Evolutionary conservation across 2,329 filamentous ascomycete genomes (phyloP).

Genomic region (Penicillium griseofulvum): DNA sequence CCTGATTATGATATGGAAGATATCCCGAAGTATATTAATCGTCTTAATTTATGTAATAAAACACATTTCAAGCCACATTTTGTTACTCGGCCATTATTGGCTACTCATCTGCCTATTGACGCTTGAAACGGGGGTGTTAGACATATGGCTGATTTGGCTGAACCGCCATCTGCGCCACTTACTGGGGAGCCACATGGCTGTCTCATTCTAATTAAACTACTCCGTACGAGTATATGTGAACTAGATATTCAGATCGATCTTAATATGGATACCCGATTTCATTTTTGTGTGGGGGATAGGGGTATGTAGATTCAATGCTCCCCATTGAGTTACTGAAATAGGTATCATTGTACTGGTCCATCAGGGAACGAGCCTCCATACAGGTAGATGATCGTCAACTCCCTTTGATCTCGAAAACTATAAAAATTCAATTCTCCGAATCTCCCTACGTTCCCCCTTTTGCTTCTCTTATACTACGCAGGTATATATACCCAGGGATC

Average conservation of each 20-base stretch:
- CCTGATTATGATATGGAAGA: conserved; percentile 7
- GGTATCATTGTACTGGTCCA: not conserved
- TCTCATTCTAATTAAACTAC: not conserved
- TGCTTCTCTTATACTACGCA: too few species aligned
- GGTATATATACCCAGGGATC: too few species aligned
- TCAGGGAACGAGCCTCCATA: not conserved
- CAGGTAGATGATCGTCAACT: conserved; percentile 4
- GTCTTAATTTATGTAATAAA: not conserved
- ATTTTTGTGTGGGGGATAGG: not conserved
- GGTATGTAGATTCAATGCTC: not conserved
- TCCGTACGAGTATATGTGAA: not conserved
- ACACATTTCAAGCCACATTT: not conserved
- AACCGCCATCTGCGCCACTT: not conserved
- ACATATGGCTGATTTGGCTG: not conserved
- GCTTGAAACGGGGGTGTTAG: not conserved
- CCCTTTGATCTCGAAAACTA: not conserved
- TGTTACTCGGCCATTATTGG: not conserved
- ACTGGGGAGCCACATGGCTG: not conserved
- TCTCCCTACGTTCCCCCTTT: not conserved
- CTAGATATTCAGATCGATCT: not conserved
- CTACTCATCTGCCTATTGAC: not conserved
- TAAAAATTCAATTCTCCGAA: not conserved
- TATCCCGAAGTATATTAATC: not conserved
- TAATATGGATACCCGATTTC: not conserved
- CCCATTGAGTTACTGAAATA: not conserved